Evolutionary conservation across 2,329 filamentous ascomycete species (phyloP), one percentile per base, ranked within the genome.

Genomic region (Epicoccum sorghinum): DNA sequence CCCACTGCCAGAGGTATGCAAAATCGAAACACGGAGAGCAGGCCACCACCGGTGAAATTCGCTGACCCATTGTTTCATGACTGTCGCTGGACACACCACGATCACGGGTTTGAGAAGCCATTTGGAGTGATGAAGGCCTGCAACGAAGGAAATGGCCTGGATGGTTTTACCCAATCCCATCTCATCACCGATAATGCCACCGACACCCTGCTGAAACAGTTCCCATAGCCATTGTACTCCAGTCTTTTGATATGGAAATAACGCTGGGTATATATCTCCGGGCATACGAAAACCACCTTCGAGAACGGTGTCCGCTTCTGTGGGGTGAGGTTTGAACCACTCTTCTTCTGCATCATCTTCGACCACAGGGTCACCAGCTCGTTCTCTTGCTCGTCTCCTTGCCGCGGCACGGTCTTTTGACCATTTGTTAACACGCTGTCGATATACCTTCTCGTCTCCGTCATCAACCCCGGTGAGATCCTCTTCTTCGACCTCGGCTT

Each of bases 1-100:
- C 14, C 95, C 96, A 72, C 92, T 98, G 3, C 95, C 95, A 4
- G 95, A 97, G 0, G 91, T 91, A 71, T 99, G 95, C 43, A 99
- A 75, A 58, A 99, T 98, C 0, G 93, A 96, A 4, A 99, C 95
- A 37, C 96, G 86, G 29, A 99, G 80, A n/a, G 95, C 89, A n/a
- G 95, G 95, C 96, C 96, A 99, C 96, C 96, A 99, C 10, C 89
- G 87, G 75, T 99, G 96, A 65, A 99, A 98, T 70, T 99, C 95
- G 60, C 96, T 96, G 10, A 97, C 95, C 95, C 95, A 99, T 72
- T 99, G 95, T 57, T 91, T 89, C 78, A 99, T 88, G 23, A 99
- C 89, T 0, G 95, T 99, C 3, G 93, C 93, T 2, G 95, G 95
- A 45, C 92, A 93, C 4, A 99, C 92, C 7, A 99, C 85, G 55